Evolutionary conservation across 2,329 filamentous ascomycete species (phyloP), one percentile per base, ranked within the genome.

Genomic region (Fusarium sp.): DNA sequence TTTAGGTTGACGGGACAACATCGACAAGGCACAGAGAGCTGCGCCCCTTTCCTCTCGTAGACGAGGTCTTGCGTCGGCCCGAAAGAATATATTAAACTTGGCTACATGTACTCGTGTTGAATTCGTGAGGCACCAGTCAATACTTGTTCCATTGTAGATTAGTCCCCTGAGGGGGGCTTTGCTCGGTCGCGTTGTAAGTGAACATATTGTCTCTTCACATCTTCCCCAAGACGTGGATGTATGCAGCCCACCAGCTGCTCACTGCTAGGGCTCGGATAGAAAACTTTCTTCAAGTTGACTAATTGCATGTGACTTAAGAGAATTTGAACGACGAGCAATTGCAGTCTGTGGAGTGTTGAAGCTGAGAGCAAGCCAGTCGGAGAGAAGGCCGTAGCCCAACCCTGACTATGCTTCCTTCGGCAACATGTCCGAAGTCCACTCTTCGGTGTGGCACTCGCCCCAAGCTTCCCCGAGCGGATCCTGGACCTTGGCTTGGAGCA

Each of bases 391-490:
- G 59, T 2, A 1, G 1, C 59, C 6, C 11, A 22, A 20, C n/a
- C 9, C 5, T 45, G 29, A 31, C 38, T 10, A 27, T 11, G 6
- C 13, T 35, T 8, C 4, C 40, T 2, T 62, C 60, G 60, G 60
- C 36, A 6, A 63, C 22, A 38, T 40, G 33, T 29, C 60, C 60
- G 60, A 40, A 3, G 4, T 16, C 11, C 18, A 25, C 27, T 16
- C n/a, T 25, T 54, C 45, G 35, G 36, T 50, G 14, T 35, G 6
- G 25, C 6, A 16, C 63, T 74, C 71, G 71, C 57, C 33, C 57
- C 68, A 69, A 66, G 56, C 57, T 74, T 47, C 35, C 61, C 71
- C 71, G 61, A 73, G 31, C 8, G 57, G 50, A 54, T 31, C 47
- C 47, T 68, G 13, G 38, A 59, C n/a, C 52, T 22, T 25, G 14